A percentile compares a stretch with the other conserved stretches of the same genome.
Evolutionary conservation across 441 rosid genomes (phyloP).

Genomic region (Aquilaria agallochum): DNA sequence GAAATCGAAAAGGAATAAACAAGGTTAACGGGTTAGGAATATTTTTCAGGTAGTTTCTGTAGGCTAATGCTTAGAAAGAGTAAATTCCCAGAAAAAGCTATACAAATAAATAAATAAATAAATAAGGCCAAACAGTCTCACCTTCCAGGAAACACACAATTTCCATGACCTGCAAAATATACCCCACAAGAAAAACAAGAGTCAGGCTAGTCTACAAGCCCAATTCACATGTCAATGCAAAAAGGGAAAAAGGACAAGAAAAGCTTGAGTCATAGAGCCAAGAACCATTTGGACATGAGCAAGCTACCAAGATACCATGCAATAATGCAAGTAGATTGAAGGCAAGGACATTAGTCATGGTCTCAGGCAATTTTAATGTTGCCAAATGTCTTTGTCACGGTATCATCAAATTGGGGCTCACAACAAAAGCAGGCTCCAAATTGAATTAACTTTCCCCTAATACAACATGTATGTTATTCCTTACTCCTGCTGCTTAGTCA

Average conservation of each 20-base stretch:
- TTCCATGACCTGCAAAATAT: constrained; percentile 79
- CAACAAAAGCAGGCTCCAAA: constrained; percentile 13
- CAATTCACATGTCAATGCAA: background rate
- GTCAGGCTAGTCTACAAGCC: constrained; percentile 6
- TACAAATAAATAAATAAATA: background rate
- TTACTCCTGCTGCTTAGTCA: constrained; percentile 17
- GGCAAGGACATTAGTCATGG: constrained; percentile 15
- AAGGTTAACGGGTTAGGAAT: background rate
- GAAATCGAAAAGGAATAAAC: background rate
- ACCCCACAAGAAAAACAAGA: constrained; percentile 17
- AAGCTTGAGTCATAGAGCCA: constrained; percentile 4
- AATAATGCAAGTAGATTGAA: constrained; percentile 20
- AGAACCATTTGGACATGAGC: constrained; percentile 5
- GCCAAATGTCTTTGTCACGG: background rate
- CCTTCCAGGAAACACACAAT: constrained; percentile 98
- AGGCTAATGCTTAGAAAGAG: constrained; percentile 9
- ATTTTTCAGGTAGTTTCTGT: constrained; percentile 1
- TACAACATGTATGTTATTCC: constrained; percentile 15
- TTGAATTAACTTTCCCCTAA: constrained; percentile 11
- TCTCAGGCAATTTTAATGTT: constrained; percentile 6
- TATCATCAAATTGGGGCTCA: constrained; percentile 20
- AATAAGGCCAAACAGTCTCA: constrained; percentile 24
- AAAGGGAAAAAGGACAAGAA: background rate
- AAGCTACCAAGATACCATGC: constrained; percentile 6
- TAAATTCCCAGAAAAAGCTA: constrained; percentile 2